Conservation (phyloP, 2,329 filamentous ascomycete species). For the Arachnomyces sp. region DNA sequence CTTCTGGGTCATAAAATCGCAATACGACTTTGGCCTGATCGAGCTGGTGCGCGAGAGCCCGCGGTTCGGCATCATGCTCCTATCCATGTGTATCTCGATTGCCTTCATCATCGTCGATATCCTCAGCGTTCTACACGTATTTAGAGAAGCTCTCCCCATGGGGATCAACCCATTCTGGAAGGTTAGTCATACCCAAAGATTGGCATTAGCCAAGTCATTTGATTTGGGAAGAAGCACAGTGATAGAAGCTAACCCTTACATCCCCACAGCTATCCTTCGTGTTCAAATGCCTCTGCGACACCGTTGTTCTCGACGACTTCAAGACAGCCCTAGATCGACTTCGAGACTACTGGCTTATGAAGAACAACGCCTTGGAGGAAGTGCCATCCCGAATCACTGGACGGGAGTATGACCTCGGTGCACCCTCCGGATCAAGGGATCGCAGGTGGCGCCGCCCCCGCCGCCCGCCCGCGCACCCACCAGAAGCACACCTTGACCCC, state of each 20-base stretch:
- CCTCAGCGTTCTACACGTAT: conserved; percentile 47
- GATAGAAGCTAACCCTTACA: neutral
- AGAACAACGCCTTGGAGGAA: conserved; percentile 17
- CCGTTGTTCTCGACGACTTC: conserved; percentile 60
- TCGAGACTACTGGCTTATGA: conserved; percentile 25
- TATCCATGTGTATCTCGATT: conserved; percentile 53
- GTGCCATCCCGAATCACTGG: too few species aligned
- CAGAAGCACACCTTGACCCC: too few species aligned
- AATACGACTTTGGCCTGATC: conserved; percentile 50
- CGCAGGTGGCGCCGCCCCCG: too few species aligned
- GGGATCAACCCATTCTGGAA: conserved; percentile 62
- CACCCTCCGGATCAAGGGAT: too few species aligned
- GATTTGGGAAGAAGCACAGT: neutral
- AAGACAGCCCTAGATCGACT: conserved; percentile 47
- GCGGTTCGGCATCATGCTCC: conserved; percentile 55
- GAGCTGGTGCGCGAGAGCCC: conserved; percentile 55
- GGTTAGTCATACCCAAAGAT: conserved; percentile 14
- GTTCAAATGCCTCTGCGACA: conserved; percentile 61
- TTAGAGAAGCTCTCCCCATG: conserved; percentile 35
- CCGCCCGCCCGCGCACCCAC: too few species aligned
- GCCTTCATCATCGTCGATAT: conserved; percentile 55
- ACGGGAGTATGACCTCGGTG: too few species aligned
- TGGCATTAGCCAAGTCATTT: neutral
- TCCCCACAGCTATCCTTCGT: conserved; percentile 43
- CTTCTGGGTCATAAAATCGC: conserved; percentile 54